A percentile compares a stretch with the other conserved stretches of the same genome.
Evolutionary conservation across 306 rosid genomes (phyloP).

Genomic region (Malus sieversii): DNA sequence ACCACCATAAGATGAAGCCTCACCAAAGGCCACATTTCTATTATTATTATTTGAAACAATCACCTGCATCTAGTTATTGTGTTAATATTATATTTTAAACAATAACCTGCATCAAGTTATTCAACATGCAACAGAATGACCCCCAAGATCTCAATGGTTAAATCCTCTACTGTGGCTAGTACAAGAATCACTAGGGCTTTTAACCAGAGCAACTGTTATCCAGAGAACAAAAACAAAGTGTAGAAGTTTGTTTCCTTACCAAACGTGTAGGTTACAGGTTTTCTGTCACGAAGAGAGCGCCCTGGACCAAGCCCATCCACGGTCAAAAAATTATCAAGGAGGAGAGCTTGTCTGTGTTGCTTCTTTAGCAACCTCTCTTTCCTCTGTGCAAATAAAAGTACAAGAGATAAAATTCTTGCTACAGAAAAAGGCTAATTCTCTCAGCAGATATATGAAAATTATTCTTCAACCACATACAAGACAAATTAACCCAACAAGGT

Average conservation of each 20-base stretch:
- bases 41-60: too few relatives aligned
- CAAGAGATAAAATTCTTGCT: constrained; percentile 3
- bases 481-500: constrained; percentile 6
- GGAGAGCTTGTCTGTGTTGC: constrained; percentile 95
- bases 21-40: background rate
- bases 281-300: constrained; percentile 97
- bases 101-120: background rate
- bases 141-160: background rate
- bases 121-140: background rate
- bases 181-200: background rate
- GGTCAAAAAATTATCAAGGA: constrained; percentile 71
- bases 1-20: background rate
- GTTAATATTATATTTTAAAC: background rate
- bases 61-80: background rate
- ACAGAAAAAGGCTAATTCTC: background rate
- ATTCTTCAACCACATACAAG: background rate
- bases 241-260: constrained; percentile 45
- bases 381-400: constrained; percentile 42
- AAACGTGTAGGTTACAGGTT: constrained; percentile 94
- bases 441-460: background rate
- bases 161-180: background rate
- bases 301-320: constrained; percentile 87
- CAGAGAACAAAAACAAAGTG: background rate
- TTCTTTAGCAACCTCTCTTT: constrained; percentile 91
- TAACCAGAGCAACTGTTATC: background rate